A percentile compares a stretch with the other conserved stretches of the same genome.
Evolutionary conservation across 2,329 filamentous ascomycete species (phyloP).

Genomic region (Aspergillus sp.): DNA sequence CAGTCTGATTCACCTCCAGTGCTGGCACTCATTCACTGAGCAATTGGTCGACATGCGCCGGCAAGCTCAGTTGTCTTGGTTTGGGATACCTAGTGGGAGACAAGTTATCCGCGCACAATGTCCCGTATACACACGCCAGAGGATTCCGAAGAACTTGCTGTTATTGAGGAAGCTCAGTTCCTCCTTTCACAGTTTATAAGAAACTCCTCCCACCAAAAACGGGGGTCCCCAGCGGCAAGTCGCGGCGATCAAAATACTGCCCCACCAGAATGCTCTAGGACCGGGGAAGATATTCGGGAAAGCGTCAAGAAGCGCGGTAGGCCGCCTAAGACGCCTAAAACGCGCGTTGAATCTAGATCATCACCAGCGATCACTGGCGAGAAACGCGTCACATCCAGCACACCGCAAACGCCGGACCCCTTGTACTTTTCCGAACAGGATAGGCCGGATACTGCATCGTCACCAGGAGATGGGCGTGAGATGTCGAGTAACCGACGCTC

Average conservation of each 20-base stretch:
- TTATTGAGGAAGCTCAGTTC: conserved; percentile 24
- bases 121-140: background rate
- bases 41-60: background rate
- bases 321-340: background rate
- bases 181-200: conserved; percentile 32
- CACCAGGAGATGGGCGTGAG: background rate
- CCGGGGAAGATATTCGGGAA: no score
- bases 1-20: background rate
- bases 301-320: background rate
- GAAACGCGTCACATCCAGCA: background rate
- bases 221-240: background rate
- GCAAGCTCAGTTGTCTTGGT: background rate
- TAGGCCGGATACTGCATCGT: background rate
- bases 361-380: background rate
- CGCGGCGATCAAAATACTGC: background rate
- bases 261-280: background rate
- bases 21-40: background rate
- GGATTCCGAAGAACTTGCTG: conserved; percentile 22
- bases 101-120: background rate
- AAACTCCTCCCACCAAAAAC: conserved; percentile 12
- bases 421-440: background rate
- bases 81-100: background rate
- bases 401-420: background rate
- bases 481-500: conserved; percentile 27
- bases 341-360: background rate